Conservation (phyloP, 371 early-diverging fungal genomes). For the Zychaea mexicana region DNA sequence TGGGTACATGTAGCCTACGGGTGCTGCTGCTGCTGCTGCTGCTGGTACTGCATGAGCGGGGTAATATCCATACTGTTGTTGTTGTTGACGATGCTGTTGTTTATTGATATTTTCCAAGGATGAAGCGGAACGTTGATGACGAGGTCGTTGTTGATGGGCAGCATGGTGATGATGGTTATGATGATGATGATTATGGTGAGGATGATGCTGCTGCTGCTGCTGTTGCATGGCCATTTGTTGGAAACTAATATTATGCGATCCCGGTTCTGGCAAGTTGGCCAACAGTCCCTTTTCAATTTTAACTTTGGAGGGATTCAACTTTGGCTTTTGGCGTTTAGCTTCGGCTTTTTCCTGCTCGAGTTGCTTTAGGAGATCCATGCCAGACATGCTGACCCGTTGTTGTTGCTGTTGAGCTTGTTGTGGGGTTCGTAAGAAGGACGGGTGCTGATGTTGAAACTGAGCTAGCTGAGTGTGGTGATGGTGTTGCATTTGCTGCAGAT, state of each 20-base stretch:
- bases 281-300: constrained; percentile 47
- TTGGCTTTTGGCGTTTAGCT: constrained; percentile 36
- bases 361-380: constrained; percentile 49
- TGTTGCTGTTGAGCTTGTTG: constrained; percentile 21
- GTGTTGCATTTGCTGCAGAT: constrained; percentile 32
- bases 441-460: constrained; percentile 31
- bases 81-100: constrained; percentile 9
- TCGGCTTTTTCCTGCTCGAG: constrained; percentile 49
- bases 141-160: background rate
- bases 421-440: constrained; percentile 11
- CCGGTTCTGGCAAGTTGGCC: constrained; percentile 45
- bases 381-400: constrained; percentile 41
- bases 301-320: constrained; percentile 36
- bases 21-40: background rate
- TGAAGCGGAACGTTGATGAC: constrained; percentile 1
- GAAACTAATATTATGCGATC: constrained; percentile 46
- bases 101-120: background rate
- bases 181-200: constrained; percentile 7
- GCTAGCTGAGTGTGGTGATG: constrained; percentile 29
- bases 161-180: background rate
- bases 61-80: constrained; percentile 7
- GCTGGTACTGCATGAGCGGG: constrained; percentile 4
- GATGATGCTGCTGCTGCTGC: constrained; percentile 21
- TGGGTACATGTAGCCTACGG: constrained; percentile 7
- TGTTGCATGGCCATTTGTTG: constrained; percentile 36